Base-by-base conservation (phyloP, 1,139 yeast species). In the Taiozyma sp. region DNA sequence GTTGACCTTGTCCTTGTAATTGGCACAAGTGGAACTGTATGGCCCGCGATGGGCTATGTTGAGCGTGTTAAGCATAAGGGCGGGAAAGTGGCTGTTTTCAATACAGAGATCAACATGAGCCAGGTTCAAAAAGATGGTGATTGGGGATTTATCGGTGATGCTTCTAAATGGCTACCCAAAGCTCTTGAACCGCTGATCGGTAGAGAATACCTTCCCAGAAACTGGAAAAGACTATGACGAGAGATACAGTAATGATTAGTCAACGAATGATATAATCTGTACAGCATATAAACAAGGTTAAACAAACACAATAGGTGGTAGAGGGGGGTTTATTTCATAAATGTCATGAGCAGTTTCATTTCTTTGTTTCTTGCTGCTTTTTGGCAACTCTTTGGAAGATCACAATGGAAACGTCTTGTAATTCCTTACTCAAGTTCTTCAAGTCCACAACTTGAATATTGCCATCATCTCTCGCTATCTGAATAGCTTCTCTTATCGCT, bases 11-110 rank as follows among this genome's bases (percentile, higher is more conserved):
- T 90, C 5, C 69, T 90, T 48, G 96, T 91, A 4, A 80, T 90
- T 19, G 97, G 97, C 1, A 88, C 96, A 2, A 84, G 93, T 39
- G 91, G 93, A 4, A 75, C 84, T 0, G 92, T 87, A 1, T 90
- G 95, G 83, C 97, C 97, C 1, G 96, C 96, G 3, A 90, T 92
- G 54, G 89, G 96, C 28, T 90, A 87, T 64, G 93, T 90, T 27
- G 96, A 90, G 56, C 73, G 92, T 56, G 88, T 87, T 2, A 74
- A 73, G 52, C 74, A 74, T 54, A 80, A 81, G 52, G 96, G 96
- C 2, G 96, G 96, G 0, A 83, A 82, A 58, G 87, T 89, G 34
- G 96, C 96, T 0, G 79, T 90, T 1, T 90, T 90, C 69, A 89
- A 90, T 63, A 84, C 86, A 1, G 90, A 83, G 51, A 74, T 76